Base-by-base conservation (phyloP, 495 filamentous ascomycete species). In the Podospora tetraspora region DNA sequence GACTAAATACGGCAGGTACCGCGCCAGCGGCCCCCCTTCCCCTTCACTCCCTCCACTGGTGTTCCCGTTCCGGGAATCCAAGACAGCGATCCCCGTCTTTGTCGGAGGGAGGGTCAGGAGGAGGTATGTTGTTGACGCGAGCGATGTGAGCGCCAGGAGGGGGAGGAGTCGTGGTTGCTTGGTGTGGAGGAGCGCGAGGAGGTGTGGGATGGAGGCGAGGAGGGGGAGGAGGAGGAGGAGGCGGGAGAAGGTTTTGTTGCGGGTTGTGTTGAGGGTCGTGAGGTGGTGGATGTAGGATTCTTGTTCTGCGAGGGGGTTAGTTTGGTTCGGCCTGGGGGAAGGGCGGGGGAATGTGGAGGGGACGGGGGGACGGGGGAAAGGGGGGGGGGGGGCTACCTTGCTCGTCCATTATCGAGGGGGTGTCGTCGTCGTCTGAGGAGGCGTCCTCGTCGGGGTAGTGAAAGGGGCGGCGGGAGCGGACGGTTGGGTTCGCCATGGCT, bases 221-320 rank as follows among this genome's bases (percentile, higher is more conserved):
- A 85, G 62, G 25, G 90, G 86, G 37, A 93, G 77, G 12, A 72
- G 71, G 69, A 90, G 82, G 68, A 93, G 88, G 29, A 84, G 67
- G 61, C 79, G 71, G 64, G 78, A 83, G 79, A 89, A 91, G 70
- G 85, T 78, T 12, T 77, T 79, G 75, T 91, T 91, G 63, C 84
- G 84, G 24, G 71, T 67, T 43, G 82, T 78, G 80, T 93, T 88
- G 71, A 90, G 80, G 21, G 56, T 61, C 37, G 83, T 75, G 22
- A 94, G 83, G 68, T 77, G 71, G 12, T 74, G 66, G 70, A 95
- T 93, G 0, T 93, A 78, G 61, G 79, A 76, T 72, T 93, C 91
- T 80, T 95, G 92, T 74, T 93, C 89, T 87, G 19, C 23, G 12
- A 27, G 29, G 57, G 23, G 58, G 57, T 59, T 64, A 52, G 25